phyloP scores from a whole-genome alignment of 1,284 basidiomycete genomes.

The Heterobasidion parviporum region DNA sequence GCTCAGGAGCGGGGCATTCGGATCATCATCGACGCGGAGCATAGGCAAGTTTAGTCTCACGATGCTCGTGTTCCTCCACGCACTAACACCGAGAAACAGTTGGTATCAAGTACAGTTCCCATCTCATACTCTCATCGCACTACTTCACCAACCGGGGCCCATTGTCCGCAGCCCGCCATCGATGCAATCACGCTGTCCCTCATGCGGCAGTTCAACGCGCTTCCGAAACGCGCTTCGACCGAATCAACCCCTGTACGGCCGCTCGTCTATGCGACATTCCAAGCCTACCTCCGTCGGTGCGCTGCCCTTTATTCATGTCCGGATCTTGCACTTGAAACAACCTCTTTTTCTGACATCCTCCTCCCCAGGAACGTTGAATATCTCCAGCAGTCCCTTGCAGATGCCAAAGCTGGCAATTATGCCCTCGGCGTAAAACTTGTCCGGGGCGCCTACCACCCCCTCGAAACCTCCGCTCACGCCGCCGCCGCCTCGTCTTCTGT shows the following conservation, averaged over 20 bases:
- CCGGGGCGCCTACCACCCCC: conserved; percentile 86
- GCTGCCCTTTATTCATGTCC: conserved; percentile 3
- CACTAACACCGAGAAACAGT: conserved; percentile 19
- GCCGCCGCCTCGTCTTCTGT: conserved; percentile 10
- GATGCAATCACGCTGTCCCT: conserved; percentile 74
- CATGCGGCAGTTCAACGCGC: conserved; percentile 69
- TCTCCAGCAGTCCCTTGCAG: conserved; percentile 57
- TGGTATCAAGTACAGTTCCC: conserved; percentile 51
- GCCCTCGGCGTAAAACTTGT: conserved; percentile 91
- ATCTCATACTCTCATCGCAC: background rate
- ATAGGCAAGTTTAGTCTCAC: conserved; percentile 39
- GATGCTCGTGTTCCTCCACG: no score
- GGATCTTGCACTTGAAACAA: background rate
- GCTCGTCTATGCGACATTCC: conserved; percentile 75
- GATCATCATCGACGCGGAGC: conserved; percentile 79
- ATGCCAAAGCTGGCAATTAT: conserved; percentile 66
- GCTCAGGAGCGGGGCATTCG: conserved; percentile 55
- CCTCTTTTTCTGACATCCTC: conserved; percentile 2
- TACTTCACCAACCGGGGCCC: background rate
- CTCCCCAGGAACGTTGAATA: conserved; percentile 56
- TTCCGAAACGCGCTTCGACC: conserved; percentile 17
- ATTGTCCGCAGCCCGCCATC: conserved; percentile 60
- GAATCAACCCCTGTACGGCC: conserved; percentile 36
- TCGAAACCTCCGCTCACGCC: conserved; percentile 38
- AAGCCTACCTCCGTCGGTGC: conserved; percentile 75